Percentiles rank a stretch among this genome's conserved stretches.
phyloP scores from a whole-genome alignment of 192 early-diverging fungal species.

The Coemansia reversa region DNA sequence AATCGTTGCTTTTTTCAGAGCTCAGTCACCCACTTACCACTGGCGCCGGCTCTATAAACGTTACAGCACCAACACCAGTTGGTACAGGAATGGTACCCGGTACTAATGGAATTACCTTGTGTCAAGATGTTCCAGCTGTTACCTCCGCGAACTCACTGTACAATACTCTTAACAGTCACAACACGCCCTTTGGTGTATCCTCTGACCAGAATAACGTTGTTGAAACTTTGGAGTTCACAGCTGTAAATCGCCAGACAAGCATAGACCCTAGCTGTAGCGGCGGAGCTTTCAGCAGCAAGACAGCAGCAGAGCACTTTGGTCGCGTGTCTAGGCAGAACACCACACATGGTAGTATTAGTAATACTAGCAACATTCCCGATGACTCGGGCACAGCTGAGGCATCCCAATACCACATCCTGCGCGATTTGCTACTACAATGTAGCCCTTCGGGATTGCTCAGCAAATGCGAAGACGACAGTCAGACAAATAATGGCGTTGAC shows the following conservation, averaged over 20 bases:
- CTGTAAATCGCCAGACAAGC: not conserved
- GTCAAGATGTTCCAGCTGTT: not conserved
- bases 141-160: not conserved
- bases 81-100: not conserved
- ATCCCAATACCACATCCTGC: constrained; percentile 34
- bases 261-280: not conserved
- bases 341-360: not conserved
- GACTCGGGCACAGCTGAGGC: constrained; percentile 1
- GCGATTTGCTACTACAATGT: constrained; percentile 34
- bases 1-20: constrained; percentile 29
- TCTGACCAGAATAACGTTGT: not conserved
- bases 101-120: not conserved
- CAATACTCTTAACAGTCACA: not conserved
- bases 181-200: not conserved
- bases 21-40: constrained; percentile 7
- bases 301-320: not conserved
- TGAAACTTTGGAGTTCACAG: not conserved
- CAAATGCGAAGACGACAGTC: not conserved
- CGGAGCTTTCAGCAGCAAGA: not conserved
- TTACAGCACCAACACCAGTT: not conserved
- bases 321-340: not conserved
- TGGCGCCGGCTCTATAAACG: not conserved
- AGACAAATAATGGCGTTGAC: not conserved
- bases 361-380: not conserved
- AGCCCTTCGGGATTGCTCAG: constrained; percentile 16